Conservation (phyloP, 2,329 filamentous ascomycete species). For the Pseudocercospora ulei region DNA sequence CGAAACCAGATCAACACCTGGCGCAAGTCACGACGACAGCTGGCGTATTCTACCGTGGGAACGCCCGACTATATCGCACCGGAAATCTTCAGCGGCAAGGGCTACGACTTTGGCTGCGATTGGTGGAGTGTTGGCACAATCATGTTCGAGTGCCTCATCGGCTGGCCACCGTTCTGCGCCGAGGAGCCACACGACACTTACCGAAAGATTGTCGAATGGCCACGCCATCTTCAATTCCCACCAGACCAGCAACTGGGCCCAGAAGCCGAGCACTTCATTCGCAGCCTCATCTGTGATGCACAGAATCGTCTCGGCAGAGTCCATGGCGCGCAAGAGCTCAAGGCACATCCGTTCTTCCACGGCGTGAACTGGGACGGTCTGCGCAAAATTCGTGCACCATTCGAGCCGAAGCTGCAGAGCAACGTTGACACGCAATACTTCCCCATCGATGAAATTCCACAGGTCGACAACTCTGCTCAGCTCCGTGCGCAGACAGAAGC, state of each 20-base stretch:
- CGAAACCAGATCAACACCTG: conserved; percentile 97
- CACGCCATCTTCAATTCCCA: conserved; percentile 88
- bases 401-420: conserved; percentile 85
- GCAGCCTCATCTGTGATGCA: conserved; percentile 87
- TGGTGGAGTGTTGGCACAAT: conserved; percentile 99
- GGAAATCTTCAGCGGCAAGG: conserved; percentile 93
- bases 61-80: conserved; percentile 98
- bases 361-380: conserved; percentile 92
- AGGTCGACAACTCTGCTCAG: conserved; percentile 83
- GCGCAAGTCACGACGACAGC: conserved; percentile 86
- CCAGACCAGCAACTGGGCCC: conserved; percentile 81
- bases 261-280: conserved; percentile 84
- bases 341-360: conserved; percentile 88
- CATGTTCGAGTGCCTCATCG: conserved; percentile 98
- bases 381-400: conserved; percentile 85
- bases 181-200: conserved; percentile 97
- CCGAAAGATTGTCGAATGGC: conserved; percentile 98
- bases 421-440: conserved; percentile 98
- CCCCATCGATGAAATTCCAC: conserved; percentile 95
- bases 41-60: conserved; percentile 96
- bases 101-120: conserved; percentile 93
- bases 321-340: conserved; percentile 81
- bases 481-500: conserved; percentile 74
- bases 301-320: conserved; percentile 79
- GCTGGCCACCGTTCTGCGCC: conserved; percentile 97